These are phyloP conservation scores for Globisporangium radiosum DNA, from an alignment of 352 stramenopile genomes.

Conservation along the genomic window DNA sequence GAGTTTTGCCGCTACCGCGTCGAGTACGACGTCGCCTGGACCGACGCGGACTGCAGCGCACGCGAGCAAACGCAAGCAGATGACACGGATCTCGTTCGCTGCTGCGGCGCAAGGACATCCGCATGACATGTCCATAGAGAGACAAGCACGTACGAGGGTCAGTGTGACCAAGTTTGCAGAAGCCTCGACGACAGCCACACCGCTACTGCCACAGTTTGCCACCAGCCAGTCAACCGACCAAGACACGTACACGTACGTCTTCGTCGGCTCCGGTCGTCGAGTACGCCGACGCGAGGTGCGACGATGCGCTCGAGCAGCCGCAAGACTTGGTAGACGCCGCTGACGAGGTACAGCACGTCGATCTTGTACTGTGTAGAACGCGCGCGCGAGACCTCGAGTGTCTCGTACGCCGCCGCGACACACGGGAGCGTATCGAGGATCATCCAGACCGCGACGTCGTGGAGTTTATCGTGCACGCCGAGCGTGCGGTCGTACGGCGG, in stretches of 20 bases:
- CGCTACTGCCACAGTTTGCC: too few species aligned
- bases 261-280: conserved; percentile 21
- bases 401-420: conserved; percentile 40
- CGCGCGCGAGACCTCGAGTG: conserved; percentile 33
- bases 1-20: conserved; percentile 26
- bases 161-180: not conserved
- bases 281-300: conserved; percentile 10
- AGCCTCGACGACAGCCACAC: too few species aligned
- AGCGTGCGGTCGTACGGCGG: conserved; percentile 43
- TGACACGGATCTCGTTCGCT: conserved; percentile 34
- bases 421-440: conserved; percentile 41
- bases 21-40: conserved; percentile 26
- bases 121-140: not conserved
- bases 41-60: conserved; percentile 36
- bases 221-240: not conserved
- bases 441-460: conserved; percentile 43
- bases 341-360: conserved; percentile 64
- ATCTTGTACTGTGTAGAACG: conserved; percentile 61
- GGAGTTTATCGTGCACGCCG: conserved; percentile 58
- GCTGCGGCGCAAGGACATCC: conserved; percentile 12
- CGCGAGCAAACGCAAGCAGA: conserved; percentile 46
- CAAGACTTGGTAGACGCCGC: conserved; percentile 42
- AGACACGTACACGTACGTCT: conserved; percentile 22
- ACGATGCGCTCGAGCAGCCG: conserved; percentile 49
- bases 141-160: not conserved